Evolutionary conservation across 192 early-diverging fungal species (phyloP).

Genomic region (Coemansia sp.): DNA sequence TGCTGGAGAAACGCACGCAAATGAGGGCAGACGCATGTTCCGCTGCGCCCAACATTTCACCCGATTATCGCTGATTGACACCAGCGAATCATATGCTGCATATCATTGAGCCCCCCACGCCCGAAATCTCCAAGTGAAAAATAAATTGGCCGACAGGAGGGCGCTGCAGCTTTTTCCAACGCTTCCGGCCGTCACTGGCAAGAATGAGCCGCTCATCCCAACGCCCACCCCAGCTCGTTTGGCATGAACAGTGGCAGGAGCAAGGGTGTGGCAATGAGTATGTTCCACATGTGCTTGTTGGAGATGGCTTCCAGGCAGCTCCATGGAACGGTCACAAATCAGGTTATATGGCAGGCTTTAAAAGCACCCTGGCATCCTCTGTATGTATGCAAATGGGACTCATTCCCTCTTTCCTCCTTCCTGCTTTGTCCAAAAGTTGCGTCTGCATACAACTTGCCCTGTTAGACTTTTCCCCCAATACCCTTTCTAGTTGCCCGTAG

Average conservation of each 20-base stretch:
- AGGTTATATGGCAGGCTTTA: too few species aligned
- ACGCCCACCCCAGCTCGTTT: not conserved
- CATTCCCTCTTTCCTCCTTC: not conserved
- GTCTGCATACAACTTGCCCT: not conserved
- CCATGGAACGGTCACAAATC: too few species aligned
- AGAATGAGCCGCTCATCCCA: not conserved
- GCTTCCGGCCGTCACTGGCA: too few species aligned
- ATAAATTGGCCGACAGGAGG: conserved; percentile 1
- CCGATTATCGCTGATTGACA: conserved; percentile 1
- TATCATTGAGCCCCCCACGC: not conserved
- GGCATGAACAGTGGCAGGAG: not conserved
- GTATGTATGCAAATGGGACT: not conserved
- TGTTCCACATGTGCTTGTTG: not conserved
- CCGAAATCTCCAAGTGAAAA: not conserved
- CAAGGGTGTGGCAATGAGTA: not conserved
- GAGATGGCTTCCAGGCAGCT: too few species aligned
- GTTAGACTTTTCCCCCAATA: not conserved
- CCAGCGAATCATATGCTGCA: not conserved
- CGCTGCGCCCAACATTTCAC: conserved; percentile 4
- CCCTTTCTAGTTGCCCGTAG: too few species aligned
- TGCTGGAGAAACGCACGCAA: conserved; percentile 3
- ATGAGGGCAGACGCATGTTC: not conserved
- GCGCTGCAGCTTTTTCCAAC: not conserved
- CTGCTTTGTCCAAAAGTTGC: conserved; percentile 2
- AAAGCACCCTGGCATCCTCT: too few species aligned